Evolutionary conservation across 345 rosid species (phyloP).

Genomic region (Populus pruinosa): DNA sequence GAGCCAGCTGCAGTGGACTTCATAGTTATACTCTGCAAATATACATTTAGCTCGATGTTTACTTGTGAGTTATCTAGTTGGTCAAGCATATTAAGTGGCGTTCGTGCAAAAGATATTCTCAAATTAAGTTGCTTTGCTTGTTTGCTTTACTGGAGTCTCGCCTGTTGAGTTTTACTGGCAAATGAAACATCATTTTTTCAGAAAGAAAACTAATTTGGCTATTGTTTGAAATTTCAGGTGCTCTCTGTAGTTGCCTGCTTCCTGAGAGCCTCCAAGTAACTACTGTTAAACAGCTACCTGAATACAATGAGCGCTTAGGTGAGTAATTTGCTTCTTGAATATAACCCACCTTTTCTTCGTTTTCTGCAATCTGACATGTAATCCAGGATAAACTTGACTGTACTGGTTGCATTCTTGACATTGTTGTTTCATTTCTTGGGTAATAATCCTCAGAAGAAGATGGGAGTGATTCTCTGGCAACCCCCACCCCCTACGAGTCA

Average conservation of each 20-base stretch:
- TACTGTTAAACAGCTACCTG: slow-evolving; percentile 58
- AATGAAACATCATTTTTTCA: background rate
- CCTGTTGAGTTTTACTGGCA: background rate
- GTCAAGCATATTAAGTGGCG: background rate
- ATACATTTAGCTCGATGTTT: background rate
- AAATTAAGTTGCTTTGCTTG: background rate
- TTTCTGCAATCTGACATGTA: background rate
- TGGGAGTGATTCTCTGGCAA: slow-evolving; percentile 41
- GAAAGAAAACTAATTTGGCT: background rate
- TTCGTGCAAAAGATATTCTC: background rate
- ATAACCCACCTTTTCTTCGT: background rate
- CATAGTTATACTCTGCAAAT: background rate
- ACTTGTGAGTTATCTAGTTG: background rate
- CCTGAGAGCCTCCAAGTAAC: slow-evolving; percentile 81
- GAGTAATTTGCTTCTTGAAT: background rate
- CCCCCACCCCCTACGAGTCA: slow-evolving; percentile 35
- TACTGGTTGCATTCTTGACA: background rate
- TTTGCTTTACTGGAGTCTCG: background rate
- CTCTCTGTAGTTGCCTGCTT: slow-evolving; percentile 66
- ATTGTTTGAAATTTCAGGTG: slow-evolving; percentile 38
- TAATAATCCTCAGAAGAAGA: slow-evolving; percentile 39
- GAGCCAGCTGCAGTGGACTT: background rate
- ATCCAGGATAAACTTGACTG: background rate
- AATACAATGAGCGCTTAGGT: slow-evolving; percentile 51
- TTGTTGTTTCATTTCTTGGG: slow-evolving; percentile 3